These are phyloP conservation scores for Nasturtium officinale DNA, from an alignment of 345 rosid genomes.

Conservation along the genomic window DNA sequence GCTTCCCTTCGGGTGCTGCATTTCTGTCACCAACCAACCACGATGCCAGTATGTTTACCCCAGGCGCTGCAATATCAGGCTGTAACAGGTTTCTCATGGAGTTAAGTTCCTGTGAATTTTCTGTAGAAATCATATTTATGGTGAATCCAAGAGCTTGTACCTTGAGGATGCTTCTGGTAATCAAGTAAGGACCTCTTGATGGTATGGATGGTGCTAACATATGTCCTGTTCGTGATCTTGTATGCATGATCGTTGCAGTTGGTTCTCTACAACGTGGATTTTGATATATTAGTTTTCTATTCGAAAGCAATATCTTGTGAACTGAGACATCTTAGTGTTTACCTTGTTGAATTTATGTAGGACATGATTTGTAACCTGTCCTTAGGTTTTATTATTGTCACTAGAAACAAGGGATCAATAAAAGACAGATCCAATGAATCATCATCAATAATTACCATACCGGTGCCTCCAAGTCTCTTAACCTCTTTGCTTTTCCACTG, in stretches of 20 bases:
- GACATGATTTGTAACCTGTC: conserved; percentile 50
- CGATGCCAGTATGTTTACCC: conserved; percentile 72
- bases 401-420: conserved; percentile 51
- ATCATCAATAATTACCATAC: conserved; percentile 54
- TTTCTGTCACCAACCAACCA: conserved; percentile 59
- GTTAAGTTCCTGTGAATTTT: neutral
- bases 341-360: conserved; percentile 72
- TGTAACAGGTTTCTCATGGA: conserved; percentile 40
- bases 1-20: conserved; percentile 48
- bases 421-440: conserved; percentile 47
- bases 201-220: conserved; percentile 67
- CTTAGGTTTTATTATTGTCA: conserved; percentile 50
- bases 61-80: conserved; percentile 85
- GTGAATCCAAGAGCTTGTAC: conserved; percentile 36
- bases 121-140: neutral
- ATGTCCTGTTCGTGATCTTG: conserved; percentile 48
- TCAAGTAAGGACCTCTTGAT: conserved; percentile 65
- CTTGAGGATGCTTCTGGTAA: conserved; percentile 72
- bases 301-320: conserved; percentile 1
- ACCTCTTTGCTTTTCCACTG: conserved; percentile 45
- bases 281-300: neutral
- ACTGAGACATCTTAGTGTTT: conserved; percentile 5
- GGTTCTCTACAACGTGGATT: conserved; percentile 51
- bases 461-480: conserved; percentile 55
- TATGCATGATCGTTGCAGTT: conserved; percentile 63